Conservation (phyloP, 257 asterid genomes). For the Primulina eburnea region DNA sequence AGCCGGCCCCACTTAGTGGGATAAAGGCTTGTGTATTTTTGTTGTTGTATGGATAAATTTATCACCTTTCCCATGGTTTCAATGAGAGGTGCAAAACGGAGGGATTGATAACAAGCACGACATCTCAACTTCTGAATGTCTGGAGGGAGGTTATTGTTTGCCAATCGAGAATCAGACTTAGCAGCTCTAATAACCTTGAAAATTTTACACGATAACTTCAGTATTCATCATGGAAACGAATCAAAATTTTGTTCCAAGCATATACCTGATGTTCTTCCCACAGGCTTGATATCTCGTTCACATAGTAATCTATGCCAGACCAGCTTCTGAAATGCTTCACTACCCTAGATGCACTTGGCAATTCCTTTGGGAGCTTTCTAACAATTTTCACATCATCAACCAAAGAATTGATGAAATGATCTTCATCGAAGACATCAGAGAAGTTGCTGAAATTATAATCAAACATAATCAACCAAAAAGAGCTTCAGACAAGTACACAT, state of each 20-base stretch:
- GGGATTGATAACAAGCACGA: conserved; percentile 90
- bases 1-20: too few relatives aligned
- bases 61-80: conserved; percentile 93
- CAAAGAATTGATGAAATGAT: conserved; percentile 65
- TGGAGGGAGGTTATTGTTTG: conserved; percentile 89
- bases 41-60: neutral
- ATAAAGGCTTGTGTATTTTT: too few relatives aligned
- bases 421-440: conserved; percentile 90
- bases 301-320: conserved; percentile 85
- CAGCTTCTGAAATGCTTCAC: conserved; percentile 92
- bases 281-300: conserved; percentile 70
- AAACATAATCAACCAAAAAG: conserved; percentile 20
- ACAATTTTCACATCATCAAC: conserved; percentile 65
- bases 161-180: conserved; percentile 90
- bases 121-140: conserved; percentile 90
- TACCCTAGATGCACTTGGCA: conserved; percentile 58
- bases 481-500: conserved; percentile 3
- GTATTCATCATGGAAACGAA: neutral
- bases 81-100: conserved; percentile 77
- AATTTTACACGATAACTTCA: conserved; percentile 14
- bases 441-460: conserved; percentile 66
- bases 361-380: conserved; percentile 65
- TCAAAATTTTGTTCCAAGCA: conserved; percentile 19
- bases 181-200: conserved; percentile 89
- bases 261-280: conserved; percentile 84